Evolutionary conservation across 352 stramenopile species (phyloP), one percentile per base, ranked within the genome.

Genomic region (Globisporangium radiosum): DNA sequence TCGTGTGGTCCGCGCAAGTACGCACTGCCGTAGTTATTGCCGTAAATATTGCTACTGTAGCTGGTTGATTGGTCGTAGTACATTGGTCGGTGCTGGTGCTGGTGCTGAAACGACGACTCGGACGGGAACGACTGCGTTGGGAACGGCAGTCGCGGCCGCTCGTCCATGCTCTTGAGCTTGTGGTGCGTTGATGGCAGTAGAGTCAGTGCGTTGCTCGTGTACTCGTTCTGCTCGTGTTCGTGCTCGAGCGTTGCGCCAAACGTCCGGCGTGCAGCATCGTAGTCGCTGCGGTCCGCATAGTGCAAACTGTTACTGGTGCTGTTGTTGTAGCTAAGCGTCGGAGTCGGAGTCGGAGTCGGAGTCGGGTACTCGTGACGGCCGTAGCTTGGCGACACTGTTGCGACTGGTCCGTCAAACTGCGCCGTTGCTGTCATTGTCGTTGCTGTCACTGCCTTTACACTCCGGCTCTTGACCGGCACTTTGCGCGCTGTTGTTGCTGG

Each of bases 91-190:
- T 25, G 19, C 19, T 64, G 66, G n/a, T 64, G 65, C 17, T 69
- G 51, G 38, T 64, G 64, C 40, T 72, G 56, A 51, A 84, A 84
- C 52, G 73, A 69, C 45, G 75, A 78, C 57, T 86, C 78, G 33
- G 73, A 85, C 39, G 78, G 78, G 61, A 88, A 86, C 1, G 78
- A 66, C 33, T 73, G 70, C 17, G 78, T 88, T 8, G 73, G 78
- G 63, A 87, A 87, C 19, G 77, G 73, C 17, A 88, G 62, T 8
- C 74, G 64, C 13, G 75, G 71, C 0, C 73, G 71, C 4, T 84
- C 71, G 43, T 87, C 72, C 19, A 25, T 64, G 54, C 61, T 67
- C 19, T 25, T 25, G 7, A 65, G 60, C 62, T 82, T 78, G 33
- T 73, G 56, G 13, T 50, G 25, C 38, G 37, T 61, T 52, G 36